Conservation (phyloP, 2,329 filamentous ascomycete species). For the Cladosporium sp. region DNA sequence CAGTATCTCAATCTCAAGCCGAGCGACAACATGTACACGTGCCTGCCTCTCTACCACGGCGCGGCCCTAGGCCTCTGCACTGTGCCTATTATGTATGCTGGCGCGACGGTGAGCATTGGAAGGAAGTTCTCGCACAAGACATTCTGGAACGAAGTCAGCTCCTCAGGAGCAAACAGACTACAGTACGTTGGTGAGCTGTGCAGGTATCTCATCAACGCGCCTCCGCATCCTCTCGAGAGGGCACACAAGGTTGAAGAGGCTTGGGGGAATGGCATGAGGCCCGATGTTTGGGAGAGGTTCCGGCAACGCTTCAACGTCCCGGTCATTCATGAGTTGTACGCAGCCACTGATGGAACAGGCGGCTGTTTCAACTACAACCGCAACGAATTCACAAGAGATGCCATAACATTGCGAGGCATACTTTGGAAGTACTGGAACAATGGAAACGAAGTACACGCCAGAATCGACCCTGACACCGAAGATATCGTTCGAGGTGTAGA, state of each 20-base stretch:
- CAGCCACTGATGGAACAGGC: constrained; percentile 39
- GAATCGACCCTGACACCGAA: constrained; percentile 68
- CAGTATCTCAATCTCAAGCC: constrained; percentile 60
- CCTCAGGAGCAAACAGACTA: constrained; percentile 68
- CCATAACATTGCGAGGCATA: constrained; percentile 31
- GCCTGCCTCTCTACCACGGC: constrained; percentile 85
- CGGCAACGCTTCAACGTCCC: constrained; percentile 63
- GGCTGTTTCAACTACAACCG: constrained; percentile 33
- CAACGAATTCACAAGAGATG: constrained; percentile 32
- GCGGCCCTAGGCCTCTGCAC: constrained; percentile 70
- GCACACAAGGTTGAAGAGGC: constrained; percentile 70
- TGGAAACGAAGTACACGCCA: constrained; percentile 58
- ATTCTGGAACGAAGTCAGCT: constrained; percentile 76
- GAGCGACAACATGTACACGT: constrained; percentile 56
- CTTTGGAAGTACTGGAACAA: constrained; percentile 32
- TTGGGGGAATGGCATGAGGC: constrained; percentile 80
- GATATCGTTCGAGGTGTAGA: constrained; percentile 65
- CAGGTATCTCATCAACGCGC: constrained; percentile 73
- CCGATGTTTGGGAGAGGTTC: constrained; percentile 81
- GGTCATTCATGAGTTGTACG: constrained; percentile 40
- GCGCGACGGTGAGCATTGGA: constrained; percentile 72
- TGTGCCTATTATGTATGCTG: constrained; percentile 56
- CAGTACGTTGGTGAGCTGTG: constrained; percentile 87
- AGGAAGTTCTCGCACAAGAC: constrained; percentile 73
- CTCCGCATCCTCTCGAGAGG: constrained; percentile 66